phyloP scores from a whole-genome alignment of 148 eudicot genomes.

The Dianthus caryophyllus region DNA sequence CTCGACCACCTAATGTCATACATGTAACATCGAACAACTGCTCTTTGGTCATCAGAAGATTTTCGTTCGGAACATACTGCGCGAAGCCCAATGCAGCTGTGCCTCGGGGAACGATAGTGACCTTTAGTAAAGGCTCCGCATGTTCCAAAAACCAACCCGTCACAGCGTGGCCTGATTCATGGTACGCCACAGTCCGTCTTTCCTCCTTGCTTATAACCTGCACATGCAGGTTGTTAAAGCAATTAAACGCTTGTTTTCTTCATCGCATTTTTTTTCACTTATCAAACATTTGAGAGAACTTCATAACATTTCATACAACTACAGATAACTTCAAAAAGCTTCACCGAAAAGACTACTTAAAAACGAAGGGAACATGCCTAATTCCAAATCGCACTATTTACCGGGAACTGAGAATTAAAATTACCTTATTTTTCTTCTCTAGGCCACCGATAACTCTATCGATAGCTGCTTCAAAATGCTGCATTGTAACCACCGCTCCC shows the following conservation, averaged over 20 bases:
- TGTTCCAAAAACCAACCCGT: slow-evolving; percentile 86
- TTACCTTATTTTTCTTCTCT: slow-evolving; percentile 82
- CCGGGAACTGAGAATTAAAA: slow-evolving; percentile 8
- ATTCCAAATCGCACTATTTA: no score
- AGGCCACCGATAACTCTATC: slow-evolving; percentile 90
- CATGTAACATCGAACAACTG: slow-evolving; percentile 93
- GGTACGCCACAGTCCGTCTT: slow-evolving; percentile 82
- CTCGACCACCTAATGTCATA: slow-evolving; percentile 94
- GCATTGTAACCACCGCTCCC: slow-evolving; percentile 43
- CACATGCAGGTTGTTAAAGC: slow-evolving; percentile 13
- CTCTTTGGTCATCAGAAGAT: slow-evolving; percentile 85
- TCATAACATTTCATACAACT: no score
- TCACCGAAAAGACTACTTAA: no score
- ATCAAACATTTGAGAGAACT: no score
- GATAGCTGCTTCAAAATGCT: slow-evolving; percentile 78
- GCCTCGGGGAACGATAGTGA: slow-evolving; percentile 91
- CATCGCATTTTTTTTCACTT: no score
- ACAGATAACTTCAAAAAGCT: no score
- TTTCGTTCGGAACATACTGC: slow-evolving; percentile 86
- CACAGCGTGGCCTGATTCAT: slow-evolving; percentile 92
- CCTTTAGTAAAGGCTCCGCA: slow-evolving; percentile 82
- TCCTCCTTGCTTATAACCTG: slow-evolving; percentile 87
- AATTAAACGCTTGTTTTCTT: no score
- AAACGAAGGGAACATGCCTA: no score
- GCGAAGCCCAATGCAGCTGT: slow-evolving; percentile 91